Conservation (phyloP, 371 early-diverging fungal species). For the Mucor mucedo region DNA sequence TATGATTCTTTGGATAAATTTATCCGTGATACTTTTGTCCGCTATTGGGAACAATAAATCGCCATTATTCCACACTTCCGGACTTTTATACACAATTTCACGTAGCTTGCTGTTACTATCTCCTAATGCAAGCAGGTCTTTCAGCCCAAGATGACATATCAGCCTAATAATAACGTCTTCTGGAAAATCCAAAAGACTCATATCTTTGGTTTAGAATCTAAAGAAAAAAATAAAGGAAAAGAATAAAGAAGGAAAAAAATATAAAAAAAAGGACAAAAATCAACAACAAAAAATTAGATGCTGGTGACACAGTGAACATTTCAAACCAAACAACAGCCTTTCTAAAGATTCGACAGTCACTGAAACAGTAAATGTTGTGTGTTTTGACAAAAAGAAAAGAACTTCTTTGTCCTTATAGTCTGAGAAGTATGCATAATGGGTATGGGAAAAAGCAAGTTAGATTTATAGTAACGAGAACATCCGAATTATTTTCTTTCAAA, state of each 20-base stretch:
- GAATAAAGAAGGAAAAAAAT: not conserved
- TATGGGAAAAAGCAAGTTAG: no score
- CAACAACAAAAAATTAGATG: no score
- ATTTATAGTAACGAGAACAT: no score
- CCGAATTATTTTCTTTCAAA: no score
- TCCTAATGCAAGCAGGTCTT: constrained; percentile 23
- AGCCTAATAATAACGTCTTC: constrained; percentile 17
- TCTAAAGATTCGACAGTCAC: no score
- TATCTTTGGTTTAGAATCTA: not conserved
- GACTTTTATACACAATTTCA: constrained; percentile 30
- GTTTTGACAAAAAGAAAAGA: no score
- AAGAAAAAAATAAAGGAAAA: not conserved
- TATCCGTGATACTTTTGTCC: constrained; percentile 40
- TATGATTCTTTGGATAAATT: constrained; percentile 32
- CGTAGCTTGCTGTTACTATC: constrained; percentile 22
- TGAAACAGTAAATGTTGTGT: no score
- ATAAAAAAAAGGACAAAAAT: not conserved
- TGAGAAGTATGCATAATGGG: no score
- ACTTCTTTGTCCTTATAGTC: no score
- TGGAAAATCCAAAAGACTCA: constrained; percentile 19
- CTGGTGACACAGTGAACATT: no score
- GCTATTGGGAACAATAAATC: constrained; percentile 39
- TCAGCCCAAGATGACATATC: constrained; percentile 13
- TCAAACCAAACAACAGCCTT: no score
- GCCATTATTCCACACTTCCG: constrained; percentile 37